Evolutionary conservation across 2,329 filamentous ascomycete species (phyloP), one percentile per base, ranked within the genome.

Genomic region (Dactylonectria estremocensis): DNA sequence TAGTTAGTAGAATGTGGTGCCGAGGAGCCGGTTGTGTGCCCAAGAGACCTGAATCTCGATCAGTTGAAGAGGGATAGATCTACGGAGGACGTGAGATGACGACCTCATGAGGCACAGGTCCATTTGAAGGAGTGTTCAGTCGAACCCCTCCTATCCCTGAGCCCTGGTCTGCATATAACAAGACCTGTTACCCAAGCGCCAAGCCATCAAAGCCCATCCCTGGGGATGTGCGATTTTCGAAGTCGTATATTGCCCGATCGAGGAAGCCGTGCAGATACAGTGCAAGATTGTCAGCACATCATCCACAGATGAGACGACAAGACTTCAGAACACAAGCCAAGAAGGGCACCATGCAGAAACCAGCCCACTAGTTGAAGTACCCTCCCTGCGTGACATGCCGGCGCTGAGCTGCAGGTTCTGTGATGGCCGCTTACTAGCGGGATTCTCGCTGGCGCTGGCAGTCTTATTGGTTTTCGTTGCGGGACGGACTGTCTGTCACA

Each of bases 361-460:
- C 33, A 48, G 35, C 11, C 18, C 37, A 37, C n/a, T 18, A 28
- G 24, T 28, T 28, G 3, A 28, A 28, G n/a, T 55, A 33, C 10
- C 14, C 53, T 9, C 48, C 31, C 61, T 64, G 61, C 61, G 61
- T 45, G 61, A 64, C 61, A 64, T 63, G 33, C 31, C 18, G 45
- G 43, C 50, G 60, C 59, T 56, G 60, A 55, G 52, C 45, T 64
- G 61, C 61, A 59, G 61, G 48, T 24, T 24, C 13, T 55, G 50
- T 62, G 50, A 55, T 43, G 52, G 43, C 60, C 54, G 61, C 59
- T 3, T 64, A 35, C 28, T 58, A 64, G 54, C 46, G 61, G 61
- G 53, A 54, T 35, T 14, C n/a, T 56, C 22, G 35, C 46, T 35
- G 46, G 45, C 61, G 54, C 46, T 53, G 43, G 37, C 43, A 11